Evolutionary conservation across 352 stramenopile species (phyloP), one percentile per base, ranked within the genome.

Genomic region (Phytophthora sojae): DNA sequence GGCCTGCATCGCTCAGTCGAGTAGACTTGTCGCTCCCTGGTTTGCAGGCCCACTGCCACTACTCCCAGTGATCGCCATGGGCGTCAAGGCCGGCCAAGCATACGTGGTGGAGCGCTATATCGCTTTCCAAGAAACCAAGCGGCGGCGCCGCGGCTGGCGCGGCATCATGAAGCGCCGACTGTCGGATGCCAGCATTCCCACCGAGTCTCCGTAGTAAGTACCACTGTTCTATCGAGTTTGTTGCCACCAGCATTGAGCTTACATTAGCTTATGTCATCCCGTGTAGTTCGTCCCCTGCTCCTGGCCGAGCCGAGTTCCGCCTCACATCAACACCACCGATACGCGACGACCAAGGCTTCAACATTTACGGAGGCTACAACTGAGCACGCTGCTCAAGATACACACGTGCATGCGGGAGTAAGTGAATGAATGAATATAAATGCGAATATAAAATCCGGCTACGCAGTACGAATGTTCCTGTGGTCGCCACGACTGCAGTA

Each of bases 91-190:
- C n/a, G 85, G 81, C 25, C 80, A 93, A 75, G 85, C 82, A 6
- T 90, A 83, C 29, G 59, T 93, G 7, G 76, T 95, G 3, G 85
- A 95, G 57, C 81, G 83, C 26, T 91, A 93, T 64, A 91, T 95
- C 49, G 88, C 88, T 15, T 90, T 89, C 67, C 84, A 93, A 73
- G 88, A 95, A 71, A 92, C 88, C 9, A 80, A 89, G 51, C 84
- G 86, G 26, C 82, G 84, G 8, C 82, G 88, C 35, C 85, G 88
- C 25, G 88, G 88, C 51, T 95, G 88, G 88, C 81, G 88, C 42
- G 88, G 88, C 45, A 84, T 95, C 49, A 93, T 93, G 88, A 95
- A 95, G 71, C 88, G 88, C 23, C 81, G 88, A 25, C 67, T 93
- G 8, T 95, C 88, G 57, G 88, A 95, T 61, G 83, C 86, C 47